phyloP scores from a whole-genome alignment of 169 alveolate genomes.

The Eimeria tenella region DNA sequence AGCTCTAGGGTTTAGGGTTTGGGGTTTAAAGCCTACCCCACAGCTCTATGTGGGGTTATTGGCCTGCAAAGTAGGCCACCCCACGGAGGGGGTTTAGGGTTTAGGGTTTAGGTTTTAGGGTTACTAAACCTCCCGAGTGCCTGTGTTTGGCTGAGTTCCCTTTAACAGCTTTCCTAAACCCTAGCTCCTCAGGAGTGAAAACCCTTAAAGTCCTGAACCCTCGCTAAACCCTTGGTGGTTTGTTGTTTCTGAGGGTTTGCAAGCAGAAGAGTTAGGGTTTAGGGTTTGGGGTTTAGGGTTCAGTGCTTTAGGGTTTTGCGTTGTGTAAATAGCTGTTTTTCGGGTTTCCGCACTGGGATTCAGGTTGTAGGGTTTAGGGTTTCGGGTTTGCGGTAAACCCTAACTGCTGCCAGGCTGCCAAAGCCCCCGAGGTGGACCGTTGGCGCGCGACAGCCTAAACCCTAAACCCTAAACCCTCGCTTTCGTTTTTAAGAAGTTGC shows the following conservation, averaged over 20 bases:
- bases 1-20: slow-evolving; percentile 15
- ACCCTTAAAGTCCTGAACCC: background rate
- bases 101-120: slow-evolving; percentile 5
- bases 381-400: background rate
- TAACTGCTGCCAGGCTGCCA: background rate
- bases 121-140: background rate
- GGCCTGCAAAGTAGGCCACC: no score
- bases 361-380: background rate
- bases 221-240: background rate
- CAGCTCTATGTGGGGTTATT: no score
- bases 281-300: background rate
- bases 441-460: background rate
- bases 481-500: background rate
- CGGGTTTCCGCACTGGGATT: background rate
- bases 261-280: background rate
- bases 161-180: no score
- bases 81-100: background rate
- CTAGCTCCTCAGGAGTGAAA: no score
- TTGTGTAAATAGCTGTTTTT: background rate
- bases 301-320: background rate
- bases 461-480: slow-evolving; percentile 14
- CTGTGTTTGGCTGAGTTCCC: background rate
- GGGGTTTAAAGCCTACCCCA: background rate
- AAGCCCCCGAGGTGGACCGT: background rate
- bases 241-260: background rate